These are phyloP conservation scores for Hypsizygus marmoreus DNA, from an alignment of 768 basidiomycete genomes.

Conservation along the genomic window DNA sequence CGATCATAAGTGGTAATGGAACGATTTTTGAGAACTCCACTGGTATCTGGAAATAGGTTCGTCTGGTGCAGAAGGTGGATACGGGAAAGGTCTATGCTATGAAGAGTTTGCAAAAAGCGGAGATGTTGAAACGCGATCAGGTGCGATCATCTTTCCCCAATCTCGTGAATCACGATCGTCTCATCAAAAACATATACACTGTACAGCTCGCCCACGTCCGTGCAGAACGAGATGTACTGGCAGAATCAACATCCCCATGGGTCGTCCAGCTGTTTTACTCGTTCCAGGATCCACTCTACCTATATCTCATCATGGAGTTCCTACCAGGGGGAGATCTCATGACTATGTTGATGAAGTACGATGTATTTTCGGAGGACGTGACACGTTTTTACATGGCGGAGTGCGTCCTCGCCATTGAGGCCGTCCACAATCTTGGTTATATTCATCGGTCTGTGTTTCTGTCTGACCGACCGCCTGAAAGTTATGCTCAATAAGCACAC, in stretches of 20 bases:
- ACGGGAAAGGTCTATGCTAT: constrained; percentile 99
- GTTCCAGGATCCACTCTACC: constrained; percentile 93
- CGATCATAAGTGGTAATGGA: neutral
- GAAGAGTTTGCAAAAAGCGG: constrained; percentile 97
- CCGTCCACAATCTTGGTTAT: constrained; percentile 97
- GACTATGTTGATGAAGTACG: constrained; percentile 99
- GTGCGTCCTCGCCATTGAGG: constrained; percentile 96
- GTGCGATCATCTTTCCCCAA: constrained; percentile 41
- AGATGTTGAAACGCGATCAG: constrained; percentile 99
- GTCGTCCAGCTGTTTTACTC: constrained; percentile 98
- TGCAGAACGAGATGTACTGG: constrained; percentile 94
- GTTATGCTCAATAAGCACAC: constrained; percentile 8
- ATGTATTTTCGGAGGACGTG: constrained; percentile 97
- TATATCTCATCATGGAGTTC: constrained; percentile 94
- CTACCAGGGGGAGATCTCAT: constrained; percentile 94
- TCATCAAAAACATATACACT: constrained; percentile 3
- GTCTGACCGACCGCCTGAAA: neutral
- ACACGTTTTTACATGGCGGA: constrained; percentile 99
- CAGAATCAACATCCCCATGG: constrained; percentile 96
- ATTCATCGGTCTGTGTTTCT: constrained; percentile 81
- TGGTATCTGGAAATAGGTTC: constrained; percentile 54
- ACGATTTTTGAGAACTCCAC: constrained; percentile 10
- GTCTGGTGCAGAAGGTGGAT: constrained; percentile 95
- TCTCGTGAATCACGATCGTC: neutral
- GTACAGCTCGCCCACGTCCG: constrained; percentile 92